These are phyloP conservation scores for Microbotryum silenes-acaulis DNA, from an alignment of 1,284 basidiomycete species.

Conservation along the genomic window DNA sequence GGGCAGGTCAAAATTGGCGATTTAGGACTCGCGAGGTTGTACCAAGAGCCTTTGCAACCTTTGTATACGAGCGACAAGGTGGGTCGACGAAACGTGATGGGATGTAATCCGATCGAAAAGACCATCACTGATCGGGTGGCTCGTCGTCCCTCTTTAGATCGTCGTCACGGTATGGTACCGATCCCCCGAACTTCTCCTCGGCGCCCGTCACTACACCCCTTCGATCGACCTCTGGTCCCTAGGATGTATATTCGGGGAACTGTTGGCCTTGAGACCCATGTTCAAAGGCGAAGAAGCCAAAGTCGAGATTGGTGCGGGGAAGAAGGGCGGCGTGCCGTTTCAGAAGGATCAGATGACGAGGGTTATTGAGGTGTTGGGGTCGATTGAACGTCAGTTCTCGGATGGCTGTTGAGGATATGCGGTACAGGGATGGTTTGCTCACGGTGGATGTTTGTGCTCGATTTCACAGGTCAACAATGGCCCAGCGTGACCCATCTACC, in stretches of 20 bases:
- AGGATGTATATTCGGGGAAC: slow-evolving; percentile 92
- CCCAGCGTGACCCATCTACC: slow-evolving; percentile 77
- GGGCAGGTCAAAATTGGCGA: slow-evolving; percentile 98
- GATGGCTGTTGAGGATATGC: not conserved
- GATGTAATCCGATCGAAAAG: not conserved
- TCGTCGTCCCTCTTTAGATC: slow-evolving; percentile 40
- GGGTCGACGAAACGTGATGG: not conserved
- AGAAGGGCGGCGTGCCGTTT: slow-evolving; percentile 59
- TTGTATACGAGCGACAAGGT: slow-evolving; percentile 74
- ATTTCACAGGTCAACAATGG: slow-evolving; percentile 66
- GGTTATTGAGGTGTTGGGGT: slow-evolving; percentile 91
- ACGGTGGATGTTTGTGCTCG: not conserved
- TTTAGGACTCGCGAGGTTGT: slow-evolving; percentile 82
- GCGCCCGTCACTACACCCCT: slow-evolving; percentile 92
- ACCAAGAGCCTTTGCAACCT: slow-evolving; percentile 74
- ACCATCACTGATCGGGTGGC: not conserved
- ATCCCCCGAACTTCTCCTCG: slow-evolving; percentile 86
- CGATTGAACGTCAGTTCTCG: slow-evolving; percentile 62
- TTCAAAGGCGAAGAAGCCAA: slow-evolving; percentile 99
- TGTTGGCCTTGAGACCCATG: slow-evolving; percentile 85
- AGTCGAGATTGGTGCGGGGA: slow-evolving; percentile 68
- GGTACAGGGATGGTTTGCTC: no score
- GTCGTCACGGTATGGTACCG: slow-evolving; percentile 99
- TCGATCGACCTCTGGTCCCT: slow-evolving; percentile 94
- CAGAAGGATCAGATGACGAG: slow-evolving; percentile 89